phyloP scores from a whole-genome alignment of 169 alveolate genomes.

The Plasmodium gonderi region DNA sequence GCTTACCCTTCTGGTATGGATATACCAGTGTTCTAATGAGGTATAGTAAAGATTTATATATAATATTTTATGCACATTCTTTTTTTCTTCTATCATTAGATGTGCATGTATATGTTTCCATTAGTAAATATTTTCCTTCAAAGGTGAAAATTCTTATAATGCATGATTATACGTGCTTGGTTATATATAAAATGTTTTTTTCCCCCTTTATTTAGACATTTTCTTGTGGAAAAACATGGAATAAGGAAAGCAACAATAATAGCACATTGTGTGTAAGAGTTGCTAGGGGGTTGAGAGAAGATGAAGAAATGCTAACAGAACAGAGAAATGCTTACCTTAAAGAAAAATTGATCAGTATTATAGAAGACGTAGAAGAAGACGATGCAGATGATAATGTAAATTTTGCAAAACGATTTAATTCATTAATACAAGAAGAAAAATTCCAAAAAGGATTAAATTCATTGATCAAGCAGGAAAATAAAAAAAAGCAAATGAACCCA shows the following conservation, averaged over 20 bases:
- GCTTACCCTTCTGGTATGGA: background rate
- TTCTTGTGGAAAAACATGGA: background rate
- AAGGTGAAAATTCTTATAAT: background rate
- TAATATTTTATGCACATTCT: background rate
- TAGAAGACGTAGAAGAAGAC: background rate
- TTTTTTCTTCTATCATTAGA: background rate
- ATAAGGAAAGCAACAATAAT: background rate
- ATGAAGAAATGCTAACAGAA: background rate
- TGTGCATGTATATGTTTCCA: background rate
- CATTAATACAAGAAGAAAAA: background rate
- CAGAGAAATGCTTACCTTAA: background rate
- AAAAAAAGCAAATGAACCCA: background rate
- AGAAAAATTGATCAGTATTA: background rate
- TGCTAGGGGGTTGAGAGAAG: background rate
- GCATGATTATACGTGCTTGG: background rate
- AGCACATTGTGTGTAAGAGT: background rate
- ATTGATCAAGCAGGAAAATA: background rate
- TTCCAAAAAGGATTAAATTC: conserved; percentile 2
- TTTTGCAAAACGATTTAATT: background rate
- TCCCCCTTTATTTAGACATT: background rate
- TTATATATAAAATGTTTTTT: background rate
- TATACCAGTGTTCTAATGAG: conserved; percentile 1
- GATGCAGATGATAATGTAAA: background rate
- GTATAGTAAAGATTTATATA: background rate
- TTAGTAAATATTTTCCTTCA: background rate